phyloP scores from a whole-genome alignment of 1,284 basidiomycete genomes.

The Chalciporus sp. region DNA sequence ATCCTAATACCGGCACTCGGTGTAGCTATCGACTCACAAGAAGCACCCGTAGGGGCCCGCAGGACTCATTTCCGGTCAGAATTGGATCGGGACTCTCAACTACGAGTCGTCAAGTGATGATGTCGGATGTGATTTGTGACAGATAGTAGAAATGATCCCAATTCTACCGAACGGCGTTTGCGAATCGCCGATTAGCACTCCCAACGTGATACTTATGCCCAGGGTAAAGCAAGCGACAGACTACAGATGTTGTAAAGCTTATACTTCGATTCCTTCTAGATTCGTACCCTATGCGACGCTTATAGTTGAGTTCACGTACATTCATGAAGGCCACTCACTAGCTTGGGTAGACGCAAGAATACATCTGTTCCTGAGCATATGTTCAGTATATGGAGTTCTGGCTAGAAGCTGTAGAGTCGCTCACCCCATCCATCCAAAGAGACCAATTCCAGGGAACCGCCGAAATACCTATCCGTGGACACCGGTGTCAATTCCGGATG shows the following conservation, averaged over 20 bases:
- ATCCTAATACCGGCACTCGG: not conserved
- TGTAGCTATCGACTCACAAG: not conserved
- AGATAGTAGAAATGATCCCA: not conserved
- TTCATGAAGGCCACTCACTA: slow-evolving; percentile 53
- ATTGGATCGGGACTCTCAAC: not conserved
- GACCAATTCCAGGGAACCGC: slow-evolving; percentile 80
- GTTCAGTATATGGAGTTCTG: not conserved
- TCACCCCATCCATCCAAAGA: slow-evolving; percentile 83
- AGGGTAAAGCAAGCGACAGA: not conserved
- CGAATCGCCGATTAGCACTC: slow-evolving; percentile 14
- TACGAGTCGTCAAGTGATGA: slow-evolving; percentile 3
- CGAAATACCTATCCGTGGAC: slow-evolving; percentile 69
- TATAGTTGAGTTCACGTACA: slow-evolving; percentile 3
- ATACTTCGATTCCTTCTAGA: slow-evolving; percentile 80
- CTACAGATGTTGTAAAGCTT: slow-evolving; percentile 15
- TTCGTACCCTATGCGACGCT: slow-evolving; percentile 66
- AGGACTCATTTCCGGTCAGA: slow-evolving; percentile 17
- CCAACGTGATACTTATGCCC: not conserved
- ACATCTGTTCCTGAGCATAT: slow-evolving; percentile 70
- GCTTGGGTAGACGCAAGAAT: slow-evolving; percentile 77
- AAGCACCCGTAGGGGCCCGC: not conserved
- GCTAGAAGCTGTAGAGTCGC: slow-evolving; percentile 22
- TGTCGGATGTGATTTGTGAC: not conserved
- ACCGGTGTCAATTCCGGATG: slow-evolving; percentile 5
- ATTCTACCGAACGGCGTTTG: not conserved